Base-by-base conservation (phyloP, 192 early-diverging fungal species). In the Coemansia furcata region DNA sequence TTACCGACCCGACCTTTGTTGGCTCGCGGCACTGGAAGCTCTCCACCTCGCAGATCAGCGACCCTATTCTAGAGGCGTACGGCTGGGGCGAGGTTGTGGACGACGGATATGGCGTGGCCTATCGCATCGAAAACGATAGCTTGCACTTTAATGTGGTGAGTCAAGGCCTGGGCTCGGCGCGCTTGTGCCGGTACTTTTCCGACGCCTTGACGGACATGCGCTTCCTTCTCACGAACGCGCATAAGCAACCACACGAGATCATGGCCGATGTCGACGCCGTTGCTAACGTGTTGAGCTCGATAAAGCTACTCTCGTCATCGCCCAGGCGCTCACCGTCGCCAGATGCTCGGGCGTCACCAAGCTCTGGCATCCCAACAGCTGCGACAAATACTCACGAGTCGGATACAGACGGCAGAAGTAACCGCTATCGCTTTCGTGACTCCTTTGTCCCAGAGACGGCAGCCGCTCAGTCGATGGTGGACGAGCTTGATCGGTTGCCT, bases 151-250 rank as follows among this genome's bases (percentile, higher is more conserved):
- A 78, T 40, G 76, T 86, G 26, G 76, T 77, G 32, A 81, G 79
- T 63, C 78, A 78, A 60, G 35, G 68, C 44, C 62, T 85, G 54
- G 77, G 80, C 17, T 69, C 78, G 54, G 78, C 85, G 47, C 84
- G 77, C 21, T 71, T 93, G 76, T 71, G 85, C 65, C 81, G 77
- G 69, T 85, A 87, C 60, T 60, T 93, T 32, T 66, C 77, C 6
- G 88, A 89, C 61, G 90, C 90, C 4, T 77, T 93, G 62, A 69
- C 83, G 66, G 91, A 93, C 65, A 92, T 92, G 89, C 76, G 81
- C 65, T 77, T 82, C 50, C 52, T 82, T 65, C 72, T 82, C 10
- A 69, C 70, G 72, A 82, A 77, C 12, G 68, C 80, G 15, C 80
- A 82, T 71, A 73, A 74, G 71, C 74, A 74, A 68, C 74, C 80